Conservation (phyloP, 441 rosid genomes). For the Erysimum cheiri region DNA sequence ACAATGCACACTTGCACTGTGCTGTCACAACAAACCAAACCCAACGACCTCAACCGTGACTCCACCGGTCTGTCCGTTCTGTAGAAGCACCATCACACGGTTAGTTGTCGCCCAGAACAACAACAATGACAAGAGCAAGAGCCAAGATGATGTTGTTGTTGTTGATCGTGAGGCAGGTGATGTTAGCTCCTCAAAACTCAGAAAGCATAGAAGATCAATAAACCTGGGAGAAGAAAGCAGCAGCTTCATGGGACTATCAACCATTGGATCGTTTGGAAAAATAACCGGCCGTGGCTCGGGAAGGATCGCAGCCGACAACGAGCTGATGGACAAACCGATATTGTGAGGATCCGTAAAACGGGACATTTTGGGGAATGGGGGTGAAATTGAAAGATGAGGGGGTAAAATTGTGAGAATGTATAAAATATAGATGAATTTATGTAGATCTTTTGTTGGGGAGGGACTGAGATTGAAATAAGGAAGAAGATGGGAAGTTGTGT, state of each 20-base stretch:
- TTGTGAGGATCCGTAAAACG: slow-evolving; percentile 2
- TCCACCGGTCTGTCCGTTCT: slow-evolving; percentile 96
- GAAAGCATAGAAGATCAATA: slow-evolving; percentile 68
- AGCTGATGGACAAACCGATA: slow-evolving; percentile 66
- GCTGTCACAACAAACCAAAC: slow-evolving; percentile 98
- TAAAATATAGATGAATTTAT: slow-evolving; percentile 39
- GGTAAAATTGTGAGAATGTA: slow-evolving; percentile 39
- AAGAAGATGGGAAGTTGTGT: slow-evolving; percentile 46
- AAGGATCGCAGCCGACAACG: slow-evolving; percentile 72
- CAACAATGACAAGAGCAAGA: slow-evolving; percentile 46
- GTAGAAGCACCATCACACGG: slow-evolving; percentile 78
- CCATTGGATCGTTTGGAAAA: slow-evolving; percentile 68
- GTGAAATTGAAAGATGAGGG: neutral
- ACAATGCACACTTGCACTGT: slow-evolving; percentile 86
- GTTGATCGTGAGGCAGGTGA: slow-evolving; percentile 62
- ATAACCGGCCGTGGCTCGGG: slow-evolving; percentile 87
- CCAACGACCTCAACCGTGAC: slow-evolving; percentile 76
- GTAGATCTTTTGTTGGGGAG: slow-evolving; percentile 43
- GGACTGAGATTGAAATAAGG: slow-evolving; percentile 54
- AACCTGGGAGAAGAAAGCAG: slow-evolving; percentile 93
- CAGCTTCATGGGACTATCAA: slow-evolving; percentile 86
- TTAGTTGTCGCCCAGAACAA: slow-evolving; percentile 70
- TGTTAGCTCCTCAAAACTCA: slow-evolving; percentile 64
- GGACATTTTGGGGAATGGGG: neutral
- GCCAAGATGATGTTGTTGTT: slow-evolving; percentile 49